These are phyloP conservation scores for Chalara sp. DNA, from an alignment of 2,329 filamentous ascomycete species.

Conservation along the genomic window DNA sequence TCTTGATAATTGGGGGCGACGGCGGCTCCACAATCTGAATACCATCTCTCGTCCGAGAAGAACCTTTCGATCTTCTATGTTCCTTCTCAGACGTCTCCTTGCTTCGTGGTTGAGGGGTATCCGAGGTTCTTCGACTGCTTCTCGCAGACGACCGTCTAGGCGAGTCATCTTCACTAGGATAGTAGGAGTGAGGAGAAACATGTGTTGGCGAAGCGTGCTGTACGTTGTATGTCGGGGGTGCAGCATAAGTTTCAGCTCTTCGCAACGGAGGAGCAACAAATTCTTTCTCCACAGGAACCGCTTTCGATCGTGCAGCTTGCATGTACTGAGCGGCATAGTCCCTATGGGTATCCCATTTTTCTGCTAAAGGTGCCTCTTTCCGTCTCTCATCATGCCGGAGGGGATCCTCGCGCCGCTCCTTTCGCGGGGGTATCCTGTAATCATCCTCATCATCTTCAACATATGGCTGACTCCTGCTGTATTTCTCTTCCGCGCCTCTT, in stretches of 20 bases:
- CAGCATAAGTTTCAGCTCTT: constrained; percentile 24
- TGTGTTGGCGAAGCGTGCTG: constrained; percentile 16
- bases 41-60: neutral
- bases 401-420: constrained; percentile 19
- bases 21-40: constrained; percentile 21
- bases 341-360: constrained; percentile 21
- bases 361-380: constrained; percentile 8
- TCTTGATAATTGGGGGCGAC: constrained; percentile 16
- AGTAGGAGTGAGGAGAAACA: neutral
- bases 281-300: constrained; percentile 8
- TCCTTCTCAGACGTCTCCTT: constrained; percentile 9
- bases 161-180: constrained; percentile 22
- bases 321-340: constrained; percentile 24
- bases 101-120: constrained; percentile 15
- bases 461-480: constrained; percentile 11
- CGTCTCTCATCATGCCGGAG: neutral
- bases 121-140: constrained; percentile 17
- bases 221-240: constrained; percentile 13
- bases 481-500: constrained; percentile 27
- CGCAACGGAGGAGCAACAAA: constrained; percentile 13
- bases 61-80: constrained; percentile 2
- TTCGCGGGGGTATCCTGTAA: constrained; percentile 11
- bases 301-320: constrained; percentile 22
- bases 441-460: constrained; percentile 23
- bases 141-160: constrained; percentile 23